These are phyloP conservation scores for Chlorella sp. DNA, from an alignment of 139 green algal species.

Conservation along the genomic window DNA sequence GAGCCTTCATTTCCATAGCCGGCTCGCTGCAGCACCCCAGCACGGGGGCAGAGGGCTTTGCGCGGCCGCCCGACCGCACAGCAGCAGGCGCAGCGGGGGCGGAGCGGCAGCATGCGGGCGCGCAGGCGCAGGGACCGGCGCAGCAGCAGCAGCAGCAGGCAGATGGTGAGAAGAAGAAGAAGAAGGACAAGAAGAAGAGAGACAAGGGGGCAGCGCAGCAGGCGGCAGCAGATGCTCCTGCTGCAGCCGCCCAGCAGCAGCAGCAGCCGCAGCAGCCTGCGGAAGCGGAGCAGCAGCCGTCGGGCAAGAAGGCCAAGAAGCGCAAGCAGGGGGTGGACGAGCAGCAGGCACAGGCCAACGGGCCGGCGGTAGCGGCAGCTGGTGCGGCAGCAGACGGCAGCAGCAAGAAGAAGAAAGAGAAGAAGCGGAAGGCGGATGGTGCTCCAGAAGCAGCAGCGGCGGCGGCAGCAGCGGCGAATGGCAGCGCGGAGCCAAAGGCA, in stretches of 20 bases:
- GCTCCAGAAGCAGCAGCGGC: background rate
- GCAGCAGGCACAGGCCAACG: constrained; percentile 1
- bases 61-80: background rate
- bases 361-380: background rate
- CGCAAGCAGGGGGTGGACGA: constrained; percentile 8
- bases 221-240: background rate
- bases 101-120: background rate
- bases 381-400: background rate
- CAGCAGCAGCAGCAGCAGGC: background rate
- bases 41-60: constrained; percentile 21
- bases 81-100: background rate
- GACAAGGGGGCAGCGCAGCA: background rate
- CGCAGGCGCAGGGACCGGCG: background rate
- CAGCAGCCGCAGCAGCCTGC: constrained; percentile 13
- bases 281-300: background rate
- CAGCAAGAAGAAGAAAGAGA: constrained; percentile 2
- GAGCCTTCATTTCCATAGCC: constrained; percentile 39
- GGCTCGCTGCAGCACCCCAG: constrained; percentile 40
- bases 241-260: background rate
- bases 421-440: constrained; percentile 2
- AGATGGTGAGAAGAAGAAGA: background rate
- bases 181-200: constrained; percentile 8
- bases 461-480: background rate
- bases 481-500: background rate
- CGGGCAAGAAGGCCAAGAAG: constrained; percentile 6